Conservation (phyloP, 2,329 filamentous ascomycete species). For the Zasmidium citrigriseum region DNA sequence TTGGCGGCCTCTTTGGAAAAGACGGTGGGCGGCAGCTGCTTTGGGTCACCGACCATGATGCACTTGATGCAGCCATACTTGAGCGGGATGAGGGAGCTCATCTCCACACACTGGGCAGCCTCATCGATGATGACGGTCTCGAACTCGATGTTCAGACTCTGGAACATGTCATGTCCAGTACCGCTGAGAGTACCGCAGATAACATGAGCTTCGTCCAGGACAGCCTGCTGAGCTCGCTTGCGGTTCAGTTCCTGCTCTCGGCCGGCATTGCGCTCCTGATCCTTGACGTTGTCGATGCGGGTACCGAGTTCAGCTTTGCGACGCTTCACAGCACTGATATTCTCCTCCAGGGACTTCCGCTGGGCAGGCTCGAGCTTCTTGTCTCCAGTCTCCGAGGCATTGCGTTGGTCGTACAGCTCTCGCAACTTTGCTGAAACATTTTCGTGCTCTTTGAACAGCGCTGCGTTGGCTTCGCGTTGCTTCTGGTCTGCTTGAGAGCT, state of each 20-base stretch:
- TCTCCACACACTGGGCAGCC: slow-evolving; percentile 95
- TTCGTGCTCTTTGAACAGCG: slow-evolving; percentile 72
- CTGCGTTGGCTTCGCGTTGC: slow-evolving; percentile 55
- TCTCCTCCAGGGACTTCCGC: slow-evolving; percentile 67
- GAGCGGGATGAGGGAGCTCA: slow-evolving; percentile 92
- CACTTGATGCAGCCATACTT: slow-evolving; percentile 98
- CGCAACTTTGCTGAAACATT: slow-evolving; percentile 65
- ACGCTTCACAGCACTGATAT: slow-evolving; percentile 76
- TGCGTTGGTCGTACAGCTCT: slow-evolving; percentile 68
- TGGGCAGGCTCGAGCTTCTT: slow-evolving; percentile 43
- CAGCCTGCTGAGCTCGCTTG: slow-evolving; percentile 82
- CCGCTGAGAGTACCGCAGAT: slow-evolving; percentile 94
- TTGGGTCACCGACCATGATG: slow-evolving; percentile 95
- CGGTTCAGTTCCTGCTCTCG: slow-evolving; percentile 85
- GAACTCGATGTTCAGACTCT: slow-evolving; percentile 90
- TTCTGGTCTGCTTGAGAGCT: slow-evolving; percentile 37
- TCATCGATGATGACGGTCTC: slow-evolving; percentile 99
- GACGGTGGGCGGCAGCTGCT: slow-evolving; percentile 93
- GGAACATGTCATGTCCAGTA: slow-evolving; percentile 96
- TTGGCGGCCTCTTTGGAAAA: slow-evolving; percentile 88
- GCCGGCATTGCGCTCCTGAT: slow-evolving; percentile 76
- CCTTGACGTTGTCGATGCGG: slow-evolving; percentile 83
- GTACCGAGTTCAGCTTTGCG: slow-evolving; percentile 75
- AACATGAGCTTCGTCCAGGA: slow-evolving; percentile 87
- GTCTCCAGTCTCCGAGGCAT: slow-evolving; percentile 51